These are phyloP conservation scores for Cetraspora pellucida DNA, from an alignment of 192 early-diverging fungal genomes.

Conservation along the genomic window DNA sequence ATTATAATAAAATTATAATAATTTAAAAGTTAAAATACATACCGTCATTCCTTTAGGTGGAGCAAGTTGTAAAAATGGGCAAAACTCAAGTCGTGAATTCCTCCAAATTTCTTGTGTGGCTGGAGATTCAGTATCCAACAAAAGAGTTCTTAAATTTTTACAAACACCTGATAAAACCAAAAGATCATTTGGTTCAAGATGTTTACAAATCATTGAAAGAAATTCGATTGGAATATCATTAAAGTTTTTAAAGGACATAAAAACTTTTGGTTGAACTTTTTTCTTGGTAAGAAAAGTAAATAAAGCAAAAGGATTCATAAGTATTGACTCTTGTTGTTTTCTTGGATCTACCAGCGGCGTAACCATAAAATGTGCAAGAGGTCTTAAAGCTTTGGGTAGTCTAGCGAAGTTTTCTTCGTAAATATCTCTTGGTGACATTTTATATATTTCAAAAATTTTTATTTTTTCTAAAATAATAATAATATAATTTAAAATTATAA, in stretches of 20 bases:
- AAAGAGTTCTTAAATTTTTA: not conserved
- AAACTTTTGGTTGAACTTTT: not conserved
- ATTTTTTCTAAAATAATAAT: too few relatives aligned
- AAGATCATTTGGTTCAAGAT: not conserved
- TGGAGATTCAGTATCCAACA: not conserved
- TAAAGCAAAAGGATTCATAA: not conserved
- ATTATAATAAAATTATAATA: too few relatives aligned
- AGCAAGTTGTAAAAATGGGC: not conserved
- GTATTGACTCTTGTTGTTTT: not conserved
- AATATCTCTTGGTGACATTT: too few relatives aligned
- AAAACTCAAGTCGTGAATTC: not conserved
- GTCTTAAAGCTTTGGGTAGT: not conserved
- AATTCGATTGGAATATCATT: conserved; percentile 3
- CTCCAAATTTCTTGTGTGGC: not conserved
- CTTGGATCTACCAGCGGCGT: not conserved
- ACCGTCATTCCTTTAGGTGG: not conserved
- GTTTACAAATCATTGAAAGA: not conserved
- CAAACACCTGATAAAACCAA: not conserved
- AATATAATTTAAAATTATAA: too few relatives aligned
- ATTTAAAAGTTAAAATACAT: too few relatives aligned
- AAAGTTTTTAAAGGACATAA: not conserved
- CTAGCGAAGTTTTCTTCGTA: too few relatives aligned
- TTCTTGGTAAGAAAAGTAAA: not conserved
- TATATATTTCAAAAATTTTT: too few relatives aligned
- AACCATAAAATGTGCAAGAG: not conserved